These are phyloP conservation scores for Ricinus communis DNA, from an alignment of 345 rosid genomes.

Conservation along the genomic window DNA sequence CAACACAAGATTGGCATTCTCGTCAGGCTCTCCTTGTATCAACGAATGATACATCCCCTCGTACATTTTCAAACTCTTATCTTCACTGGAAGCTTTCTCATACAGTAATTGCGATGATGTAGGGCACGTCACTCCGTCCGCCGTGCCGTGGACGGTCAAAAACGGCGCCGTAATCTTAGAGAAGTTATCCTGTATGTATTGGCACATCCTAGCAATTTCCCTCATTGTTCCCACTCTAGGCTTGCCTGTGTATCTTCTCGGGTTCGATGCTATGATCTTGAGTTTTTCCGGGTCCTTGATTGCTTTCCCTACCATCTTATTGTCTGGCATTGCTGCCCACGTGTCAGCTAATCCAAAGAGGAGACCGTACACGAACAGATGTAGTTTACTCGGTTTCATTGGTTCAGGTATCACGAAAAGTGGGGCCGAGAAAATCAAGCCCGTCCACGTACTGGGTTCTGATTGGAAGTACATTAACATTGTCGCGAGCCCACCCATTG, in stretches of 20 bases:
- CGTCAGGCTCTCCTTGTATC: slow-evolving; percentile 92
- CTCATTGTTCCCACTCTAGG: slow-evolving; percentile 97
- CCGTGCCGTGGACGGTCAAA: slow-evolving; percentile 74
- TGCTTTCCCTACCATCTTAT: slow-evolving; percentile 84
- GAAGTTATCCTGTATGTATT: slow-evolving; percentile 78
- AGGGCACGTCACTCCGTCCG: slow-evolving; percentile 79
- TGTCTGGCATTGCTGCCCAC: slow-evolving; percentile 92
- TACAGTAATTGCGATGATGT: slow-evolving; percentile 68
- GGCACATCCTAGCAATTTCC: slow-evolving; percentile 69
- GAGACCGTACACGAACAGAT: slow-evolving; percentile 68
- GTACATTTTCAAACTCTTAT: slow-evolving; percentile 78
- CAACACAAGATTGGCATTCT: slow-evolving; percentile 63
- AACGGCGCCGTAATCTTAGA: slow-evolving; percentile 57
- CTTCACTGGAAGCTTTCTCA: slow-evolving; percentile 69
- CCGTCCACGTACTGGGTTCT: slow-evolving; percentile 73
- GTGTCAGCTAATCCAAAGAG: slow-evolving; percentile 92
- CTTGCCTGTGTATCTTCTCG: slow-evolving; percentile 74
- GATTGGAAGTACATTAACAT: slow-evolving; percentile 95
- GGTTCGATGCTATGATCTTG: slow-evolving; percentile 82
- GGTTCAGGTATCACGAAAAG: slow-evolving; percentile 85
- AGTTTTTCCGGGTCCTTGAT: slow-evolving; percentile 76
- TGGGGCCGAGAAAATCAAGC: slow-evolving; percentile 94
- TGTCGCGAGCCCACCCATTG: slow-evolving; percentile 86
- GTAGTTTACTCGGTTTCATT: slow-evolving; percentile 80
- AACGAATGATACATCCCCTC: slow-evolving; percentile 96